Base-by-base conservation (phyloP, 129 eudicot species). In the Centrapalus pauciflorus region DNA sequence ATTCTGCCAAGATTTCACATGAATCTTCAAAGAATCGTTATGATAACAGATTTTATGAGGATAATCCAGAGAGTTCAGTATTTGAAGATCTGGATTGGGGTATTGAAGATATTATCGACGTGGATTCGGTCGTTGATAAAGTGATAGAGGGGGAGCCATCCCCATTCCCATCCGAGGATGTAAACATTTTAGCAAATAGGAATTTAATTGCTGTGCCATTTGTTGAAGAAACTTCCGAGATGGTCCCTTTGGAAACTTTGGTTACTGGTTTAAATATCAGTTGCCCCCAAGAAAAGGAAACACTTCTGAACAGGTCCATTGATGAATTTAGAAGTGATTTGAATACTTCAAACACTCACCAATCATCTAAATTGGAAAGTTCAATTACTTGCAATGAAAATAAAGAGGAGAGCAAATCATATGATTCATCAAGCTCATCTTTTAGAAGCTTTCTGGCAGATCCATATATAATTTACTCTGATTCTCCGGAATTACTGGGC, bases 121-220 rank as follows among this genome's bases (percentile, higher is more conserved):
- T 56, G 61, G 33, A 80, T 57, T 40, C 49, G 54, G 66, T n/a
- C 57, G 52, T 38, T 54, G 76, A 67, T 45, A 63, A 67, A 60
- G 59, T 30, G 54, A 30, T 26, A 40, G 56, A 38, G 48, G 77
- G 49, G 69, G 82, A 71, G 20, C 21, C 37, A 52, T 21, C 66
- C 49, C 45, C 14, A 20, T 19, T 3, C 3, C 45, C 16, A 20
- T 26, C 12, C 2, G 40, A 62, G 30, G 68, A 66, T 28, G 60
- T 26, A 12, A 57, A 10, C 57, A 56, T 8, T 56, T n/a, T 38
- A 35, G 57, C 43, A 67, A 43, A 34, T 66, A 50, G 25, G 4
- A 50, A 10, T 38, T 27, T 64, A 48, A 5, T 28, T 23, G n/a
- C n/a, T n/a, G n/a, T n/a, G n/a, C 54, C 54, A 17, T 17, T 17